phyloP scores from a whole-genome alignment of 2,329 filamentous ascomycete genomes.

The Clonostachys rhizophaga region DNA sequence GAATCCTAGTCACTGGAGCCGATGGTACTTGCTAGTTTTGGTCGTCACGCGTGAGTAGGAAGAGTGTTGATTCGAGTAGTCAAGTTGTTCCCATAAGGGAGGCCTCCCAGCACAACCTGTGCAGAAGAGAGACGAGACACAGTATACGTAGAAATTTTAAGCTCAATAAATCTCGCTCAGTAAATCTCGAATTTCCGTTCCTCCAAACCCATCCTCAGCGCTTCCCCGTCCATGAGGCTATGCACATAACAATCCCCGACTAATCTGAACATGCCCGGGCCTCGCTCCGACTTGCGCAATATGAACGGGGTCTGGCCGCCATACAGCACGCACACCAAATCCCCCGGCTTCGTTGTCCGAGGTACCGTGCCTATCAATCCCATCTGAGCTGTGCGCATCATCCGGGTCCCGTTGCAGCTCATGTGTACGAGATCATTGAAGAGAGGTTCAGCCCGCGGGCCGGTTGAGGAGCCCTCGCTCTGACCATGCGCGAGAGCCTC shows the following conservation, averaged over 20 bases:
- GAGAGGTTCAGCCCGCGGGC: slow-evolving; percentile 1
- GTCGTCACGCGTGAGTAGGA: too few species aligned
- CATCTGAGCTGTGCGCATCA: slow-evolving; percentile 1
- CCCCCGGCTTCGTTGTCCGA: slow-evolving; percentile 1
- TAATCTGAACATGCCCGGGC: slow-evolving; percentile 2
- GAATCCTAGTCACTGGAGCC: too few species aligned
- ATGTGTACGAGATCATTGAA: slow-evolving; percentile 6
- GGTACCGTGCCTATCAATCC: slow-evolving; percentile 5
- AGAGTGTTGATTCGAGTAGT: too few species aligned
- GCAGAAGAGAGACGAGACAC: too few species aligned
- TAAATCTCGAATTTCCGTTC: slow-evolving; percentile 18
- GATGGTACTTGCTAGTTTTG: too few species aligned
- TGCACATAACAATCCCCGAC: slow-evolving; percentile 22
- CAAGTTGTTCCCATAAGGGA: too few species aligned
- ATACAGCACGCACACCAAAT: slow-evolving; percentile 6
- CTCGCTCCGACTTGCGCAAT: slow-evolving; percentile 1
- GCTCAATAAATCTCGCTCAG: slow-evolving; percentile 1
- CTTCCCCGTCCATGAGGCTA: slow-evolving; percentile 28
- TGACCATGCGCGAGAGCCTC: slow-evolving; percentile 3
- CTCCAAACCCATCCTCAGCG: slow-evolving; percentile 10
- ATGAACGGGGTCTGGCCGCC: slow-evolving; percentile 9
- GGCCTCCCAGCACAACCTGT: too few species aligned
- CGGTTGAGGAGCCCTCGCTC: neutral
- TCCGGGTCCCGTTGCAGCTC: slow-evolving; percentile 4
- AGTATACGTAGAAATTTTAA: too few species aligned